Base-by-base conservation (phyloP, 305 asterid species). In the Plantago lanceolata region DNA sequence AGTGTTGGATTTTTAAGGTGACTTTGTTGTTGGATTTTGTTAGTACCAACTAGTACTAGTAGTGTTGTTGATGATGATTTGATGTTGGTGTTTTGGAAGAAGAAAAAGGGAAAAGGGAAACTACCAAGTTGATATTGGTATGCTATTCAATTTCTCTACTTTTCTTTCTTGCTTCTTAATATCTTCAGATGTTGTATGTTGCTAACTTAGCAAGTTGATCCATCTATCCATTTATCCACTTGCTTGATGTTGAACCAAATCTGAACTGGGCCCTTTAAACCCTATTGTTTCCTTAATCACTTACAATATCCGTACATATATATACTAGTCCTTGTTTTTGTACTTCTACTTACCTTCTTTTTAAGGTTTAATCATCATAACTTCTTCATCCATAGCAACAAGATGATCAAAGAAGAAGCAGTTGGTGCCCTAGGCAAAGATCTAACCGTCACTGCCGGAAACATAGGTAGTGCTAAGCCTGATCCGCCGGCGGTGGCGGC, bases 161-260 rank as follows among this genome's bases (percentile, higher is more conserved):
- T 24, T 24, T 24, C 28, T 24, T 24, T 24, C 28, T 24, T 24
- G 1, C 28, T 24, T 24, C 28, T 1, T 24, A 24, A 31, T 31
- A 31, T 31, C 11, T 54, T 59, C 87, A 82, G 84, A 88, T 81
- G 77, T 55, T 83, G 74, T 83, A 71, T 85, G 96, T 85, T 78
- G 88, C 82, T 31, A 77, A 78, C 54, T 72, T 72, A 71, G 74
- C 78, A 57, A 54, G 50, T 44, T 54, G 59, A n/a, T 61, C 71
- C 55, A 40, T 47, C 69, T 57, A 74, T n/a, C n/a, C n/a, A n/a
- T n/a, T n/a, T n/a, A n/a, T n/a, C n/a, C n/a, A n/a, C n/a, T n/a
- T n/a, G n/a, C 70, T 78, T 59, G 62, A 68, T 56, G 56, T n/a
- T n/a, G 20, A 57, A 5, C 19, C 16, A 16, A 62, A 52, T 49